phyloP scores from a whole-genome alignment of 2,329 filamentous ascomycete species.

The Aspergillus fumigatus region DNA sequence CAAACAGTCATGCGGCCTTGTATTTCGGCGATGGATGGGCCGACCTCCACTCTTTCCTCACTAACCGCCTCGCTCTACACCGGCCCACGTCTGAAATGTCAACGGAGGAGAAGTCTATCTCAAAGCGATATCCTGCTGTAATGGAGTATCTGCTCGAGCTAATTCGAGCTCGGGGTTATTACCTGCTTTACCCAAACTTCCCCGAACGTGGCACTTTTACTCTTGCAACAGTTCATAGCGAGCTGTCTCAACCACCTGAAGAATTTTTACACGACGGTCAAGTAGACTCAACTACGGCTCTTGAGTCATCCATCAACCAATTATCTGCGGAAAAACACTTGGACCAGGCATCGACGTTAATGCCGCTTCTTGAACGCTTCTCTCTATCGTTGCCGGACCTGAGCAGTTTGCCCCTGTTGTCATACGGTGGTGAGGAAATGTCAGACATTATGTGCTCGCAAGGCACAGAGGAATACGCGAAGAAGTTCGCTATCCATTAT shows the following conservation, averaged over 20 bases:
- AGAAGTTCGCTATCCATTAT: conserved; percentile 57
- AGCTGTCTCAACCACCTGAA: conserved; percentile 69
- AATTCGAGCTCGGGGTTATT: conserved; percentile 71
- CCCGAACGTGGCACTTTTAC: conserved; percentile 43
- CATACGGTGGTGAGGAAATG: conserved; percentile 55
- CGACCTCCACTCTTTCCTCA: conserved; percentile 76
- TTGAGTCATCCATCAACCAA: background rate
- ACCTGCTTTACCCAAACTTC: conserved; percentile 70
- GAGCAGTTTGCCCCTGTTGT: conserved; percentile 54
- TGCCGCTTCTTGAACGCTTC: conserved; percentile 43
- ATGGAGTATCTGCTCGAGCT: conserved; percentile 74
- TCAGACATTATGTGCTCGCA: conserved; percentile 36
- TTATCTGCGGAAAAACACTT: conserved; percentile 21
- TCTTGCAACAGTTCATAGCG: conserved; percentile 71
- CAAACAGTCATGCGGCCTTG: conserved; percentile 74
- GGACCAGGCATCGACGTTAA: conserved; percentile 43
- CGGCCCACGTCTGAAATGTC: conserved; percentile 18
- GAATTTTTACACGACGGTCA: conserved; percentile 43
- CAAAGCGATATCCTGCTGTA: conserved; percentile 68
- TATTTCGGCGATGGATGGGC: conserved; percentile 83
- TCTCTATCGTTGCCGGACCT: conserved; percentile 47
- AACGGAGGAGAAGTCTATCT: conserved; percentile 52
- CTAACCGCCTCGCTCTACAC: conserved; percentile 50
- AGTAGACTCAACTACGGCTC: background rate
- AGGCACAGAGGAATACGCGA: conserved; percentile 50